Conservation (phyloP, 768 basidiomycete genomes). For the Nidularia pulvinata region DNA sequence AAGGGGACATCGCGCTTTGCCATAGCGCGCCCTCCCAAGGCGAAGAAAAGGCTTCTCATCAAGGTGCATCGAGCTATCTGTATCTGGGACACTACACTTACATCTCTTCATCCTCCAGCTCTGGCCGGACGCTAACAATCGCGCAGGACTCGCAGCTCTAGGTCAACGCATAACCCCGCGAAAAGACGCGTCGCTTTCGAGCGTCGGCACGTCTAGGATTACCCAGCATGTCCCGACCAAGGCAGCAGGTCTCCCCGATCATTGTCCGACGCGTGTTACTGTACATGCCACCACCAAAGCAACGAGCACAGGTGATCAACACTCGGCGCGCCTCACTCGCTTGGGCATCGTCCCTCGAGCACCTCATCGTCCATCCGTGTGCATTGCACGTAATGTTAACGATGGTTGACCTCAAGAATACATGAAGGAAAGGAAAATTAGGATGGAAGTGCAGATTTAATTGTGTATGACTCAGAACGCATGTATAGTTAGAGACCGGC, state of each 20-base stretch:
- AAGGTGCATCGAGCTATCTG: background rate
- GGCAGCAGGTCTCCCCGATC: background rate
- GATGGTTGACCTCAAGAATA: too few relatives aligned
- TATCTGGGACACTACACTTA: background rate
- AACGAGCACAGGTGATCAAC: too few relatives aligned
- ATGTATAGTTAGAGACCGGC: too few relatives aligned
- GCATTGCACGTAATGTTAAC: too few relatives aligned
- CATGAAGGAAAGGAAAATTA: too few relatives aligned
- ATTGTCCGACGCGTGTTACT: too few relatives aligned
- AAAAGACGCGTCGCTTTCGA: background rate
- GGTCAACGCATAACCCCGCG: background rate
- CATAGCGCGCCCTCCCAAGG: constrained; percentile 1
- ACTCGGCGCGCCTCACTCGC: too few relatives aligned
- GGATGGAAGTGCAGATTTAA: too few relatives aligned
- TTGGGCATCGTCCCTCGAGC: too few relatives aligned
- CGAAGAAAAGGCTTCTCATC: background rate
- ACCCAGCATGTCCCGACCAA: background rate
- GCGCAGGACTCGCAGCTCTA: background rate
- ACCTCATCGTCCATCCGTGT: too few relatives aligned
- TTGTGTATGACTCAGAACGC: too few relatives aligned
- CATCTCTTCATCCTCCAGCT: background rate
- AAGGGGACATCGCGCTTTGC: background rate
- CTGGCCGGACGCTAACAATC: background rate
- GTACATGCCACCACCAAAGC: too few relatives aligned
- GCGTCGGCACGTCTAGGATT: background rate